Evolutionary conservation across 2,329 filamentous ascomycete species (phyloP).

Genomic region (Atkinsonella texensis): DNA sequence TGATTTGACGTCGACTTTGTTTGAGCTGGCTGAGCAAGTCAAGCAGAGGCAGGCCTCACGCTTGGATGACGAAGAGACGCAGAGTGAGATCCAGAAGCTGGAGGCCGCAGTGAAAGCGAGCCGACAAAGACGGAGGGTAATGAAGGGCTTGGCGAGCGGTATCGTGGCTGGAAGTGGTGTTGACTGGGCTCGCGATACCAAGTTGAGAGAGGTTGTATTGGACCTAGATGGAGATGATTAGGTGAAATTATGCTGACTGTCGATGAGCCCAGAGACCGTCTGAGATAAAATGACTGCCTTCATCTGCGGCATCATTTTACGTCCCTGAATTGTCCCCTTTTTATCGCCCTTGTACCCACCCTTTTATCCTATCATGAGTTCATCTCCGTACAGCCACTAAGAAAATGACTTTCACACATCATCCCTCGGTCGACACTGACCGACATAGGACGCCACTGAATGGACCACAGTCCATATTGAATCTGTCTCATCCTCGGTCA

Average conservation of each 20-base stretch:
- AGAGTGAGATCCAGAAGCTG: conserved; percentile 43
- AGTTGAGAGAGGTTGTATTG: conserved; percentile 58
- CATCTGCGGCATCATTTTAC: too few species aligned
- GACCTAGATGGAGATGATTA: conserved; percentile 37
- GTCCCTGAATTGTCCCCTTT: too few species aligned
- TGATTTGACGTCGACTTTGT: conserved; percentile 47
- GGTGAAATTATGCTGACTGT: background rate
- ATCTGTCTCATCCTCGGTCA: too few species aligned
- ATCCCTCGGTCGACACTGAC: too few species aligned
- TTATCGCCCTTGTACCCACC: too few species aligned
- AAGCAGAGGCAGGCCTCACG: conserved; percentile 40
- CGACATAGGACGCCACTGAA: too few species aligned
- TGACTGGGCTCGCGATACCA: conserved; percentile 64
- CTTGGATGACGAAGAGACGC: conserved; percentile 38
- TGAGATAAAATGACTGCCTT: too few species aligned
- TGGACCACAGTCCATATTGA: too few species aligned
- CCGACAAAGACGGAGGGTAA: conserved; percentile 56
- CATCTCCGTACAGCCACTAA: too few species aligned
- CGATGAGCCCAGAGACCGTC: background rate
- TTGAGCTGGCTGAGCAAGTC: conserved; percentile 48
- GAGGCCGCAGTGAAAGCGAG: conserved; percentile 49
- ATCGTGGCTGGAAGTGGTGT: conserved; percentile 71
- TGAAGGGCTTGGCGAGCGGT: conserved; percentile 70
- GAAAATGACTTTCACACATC: too few species aligned
- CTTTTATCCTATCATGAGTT: too few species aligned